Percentiles rank a stretch among this genome's conserved stretches.
These are phyloP conservation scores for Dactylonectria macrodidyma DNA, from an alignment of 2,329 filamentous ascomycete genomes.

Conservation along the genomic window DNA sequence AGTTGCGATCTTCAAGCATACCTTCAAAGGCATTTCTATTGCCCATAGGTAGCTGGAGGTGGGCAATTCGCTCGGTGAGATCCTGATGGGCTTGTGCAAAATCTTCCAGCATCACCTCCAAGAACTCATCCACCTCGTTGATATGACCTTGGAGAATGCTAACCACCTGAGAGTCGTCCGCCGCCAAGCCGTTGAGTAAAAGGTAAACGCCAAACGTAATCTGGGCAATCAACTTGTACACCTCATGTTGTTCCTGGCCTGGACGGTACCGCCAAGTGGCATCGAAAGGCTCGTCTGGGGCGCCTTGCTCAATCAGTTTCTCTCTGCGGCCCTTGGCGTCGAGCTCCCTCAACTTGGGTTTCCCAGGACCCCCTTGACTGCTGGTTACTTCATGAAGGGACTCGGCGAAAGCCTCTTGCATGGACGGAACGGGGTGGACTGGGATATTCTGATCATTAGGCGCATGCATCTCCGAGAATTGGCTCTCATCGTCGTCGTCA, in stretches of 20 bases:
- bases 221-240: slow-evolving; percentile 92
- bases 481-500: slow-evolving; percentile 33
- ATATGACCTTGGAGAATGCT: slow-evolving; percentile 92
- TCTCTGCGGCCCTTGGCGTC: slow-evolving; percentile 76
- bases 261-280: slow-evolving; percentile 83
- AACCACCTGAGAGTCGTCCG: slow-evolving; percentile 89
- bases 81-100: slow-evolving; percentile 84
- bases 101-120: slow-evolving; percentile 89
- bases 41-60: slow-evolving; percentile 85
- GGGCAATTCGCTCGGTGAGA: slow-evolving; percentile 83
- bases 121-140: slow-evolving; percentile 92
- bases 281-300: slow-evolving; percentile 80
- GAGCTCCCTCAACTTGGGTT: slow-evolving; percentile 67
- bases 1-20: slow-evolving; percentile 88
- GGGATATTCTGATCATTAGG: slow-evolving; percentile 49
- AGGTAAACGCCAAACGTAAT: slow-evolving; percentile 95
- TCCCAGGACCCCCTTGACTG: slow-evolving; percentile 55
- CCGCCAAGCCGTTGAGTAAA: slow-evolving; percentile 86
- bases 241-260: slow-evolving; percentile 85
- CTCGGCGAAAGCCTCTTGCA: slow-evolving; percentile 88
- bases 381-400: slow-evolving; percentile 80
- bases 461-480: slow-evolving; percentile 25
- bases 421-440: slow-evolving; percentile 78
- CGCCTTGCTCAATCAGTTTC: slow-evolving; percentile 76
- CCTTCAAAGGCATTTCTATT: slow-evolving; percentile 87